Base-by-base conservation (phyloP, 2,329 filamentous ascomycete genomes). In the Sclerotinia glacialis region DNA sequence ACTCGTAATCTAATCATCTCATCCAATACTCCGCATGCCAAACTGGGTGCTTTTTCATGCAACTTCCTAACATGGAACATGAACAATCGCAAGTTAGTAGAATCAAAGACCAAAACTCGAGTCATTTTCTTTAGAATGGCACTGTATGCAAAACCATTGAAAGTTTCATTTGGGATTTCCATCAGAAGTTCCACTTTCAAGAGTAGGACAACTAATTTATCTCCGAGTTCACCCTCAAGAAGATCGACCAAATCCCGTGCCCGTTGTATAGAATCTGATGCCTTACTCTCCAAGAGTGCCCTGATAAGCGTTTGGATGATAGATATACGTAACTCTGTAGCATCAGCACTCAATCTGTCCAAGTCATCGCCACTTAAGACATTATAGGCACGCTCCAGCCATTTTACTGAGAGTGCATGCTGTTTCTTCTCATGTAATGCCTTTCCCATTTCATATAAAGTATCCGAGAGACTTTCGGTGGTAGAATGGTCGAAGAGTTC, bases 381-480 rank as follows among this genome's bases (percentile, higher is more conserved):
- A 14, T 86, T 79, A 59, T 85, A 81, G 3, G 91, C 87, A 70
- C 90, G 83, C 65, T 88, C 83, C 0, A 96, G 79, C 95, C 94
- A 98, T 72, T 84, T 87, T 1, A 83, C 75, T 0, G 91, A 89
- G 54, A 83, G 74, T 1, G 78, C 72, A 69, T 82, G 82, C 62
- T 89, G 81, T 9, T 81, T 78, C 62, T 83, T 84, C 3, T 74
- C 76, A 2, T 86, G 76, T 18, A 89, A 77, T 18, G 82, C 81
- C 58, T 83, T 86, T 4, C 92, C 92, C 50, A 96, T 90, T 67
- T 89, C 86, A 69, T 88, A 91, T 9, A 93, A 80, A 2, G 89
- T 79, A 71, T 92, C 88, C 5, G 87, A 83, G 53, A 93, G 78
- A 47, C 80, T 81, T 75, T 93, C 89, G 2, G 83, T 80, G 1